These are phyloP conservation scores for Aspergillus pseudotamarii DNA, from an alignment of 2,329 filamentous ascomycete species.

Conservation along the genomic window DNA sequence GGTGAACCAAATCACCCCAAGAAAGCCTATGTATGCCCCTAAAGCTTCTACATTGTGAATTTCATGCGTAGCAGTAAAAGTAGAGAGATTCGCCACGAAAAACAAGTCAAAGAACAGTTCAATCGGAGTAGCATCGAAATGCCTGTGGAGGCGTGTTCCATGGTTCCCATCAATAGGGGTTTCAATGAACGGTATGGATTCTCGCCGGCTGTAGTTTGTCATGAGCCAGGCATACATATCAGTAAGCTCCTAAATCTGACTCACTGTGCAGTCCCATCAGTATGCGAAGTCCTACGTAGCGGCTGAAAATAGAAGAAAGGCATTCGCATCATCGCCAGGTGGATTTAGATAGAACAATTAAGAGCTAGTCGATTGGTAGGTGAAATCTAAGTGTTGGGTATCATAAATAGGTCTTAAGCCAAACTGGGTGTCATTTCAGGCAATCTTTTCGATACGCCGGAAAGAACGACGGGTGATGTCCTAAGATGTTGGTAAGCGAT, in stretches of 20 bases:
- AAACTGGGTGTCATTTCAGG: constrained; percentile 3
- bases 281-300: constrained; percentile 20
- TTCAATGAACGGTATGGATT: constrained; percentile 36
- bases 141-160: constrained; percentile 40
- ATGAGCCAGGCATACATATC: constrained; percentile 1
- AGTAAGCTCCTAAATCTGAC: constrained; percentile 11
- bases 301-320: constrained; percentile 35
- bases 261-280: constrained; percentile 24
- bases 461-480: constrained; percentile 11
- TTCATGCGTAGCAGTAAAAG: constrained; percentile 60
- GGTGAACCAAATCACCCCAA: constrained; percentile 67
- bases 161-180: constrained; percentile 35
- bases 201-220: constrained; percentile 14
- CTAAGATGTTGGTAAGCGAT: background rate
- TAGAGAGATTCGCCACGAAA: constrained; percentile 66
- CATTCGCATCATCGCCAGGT: constrained; percentile 29
- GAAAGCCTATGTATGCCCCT: constrained; percentile 55
- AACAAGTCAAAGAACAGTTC: constrained; percentile 65
- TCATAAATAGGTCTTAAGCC: constrained; percentile 12
- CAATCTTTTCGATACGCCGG: constrained; percentile 5
- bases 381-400: constrained; percentile 16
- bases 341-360: constrained; percentile 8
- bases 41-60: constrained; percentile 54
- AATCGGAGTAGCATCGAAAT: constrained; percentile 57
- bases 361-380: background rate